phyloP scores from a whole-genome alignment of 768 basidiomycete genomes.

The Suillus subalutaceus region DNA sequence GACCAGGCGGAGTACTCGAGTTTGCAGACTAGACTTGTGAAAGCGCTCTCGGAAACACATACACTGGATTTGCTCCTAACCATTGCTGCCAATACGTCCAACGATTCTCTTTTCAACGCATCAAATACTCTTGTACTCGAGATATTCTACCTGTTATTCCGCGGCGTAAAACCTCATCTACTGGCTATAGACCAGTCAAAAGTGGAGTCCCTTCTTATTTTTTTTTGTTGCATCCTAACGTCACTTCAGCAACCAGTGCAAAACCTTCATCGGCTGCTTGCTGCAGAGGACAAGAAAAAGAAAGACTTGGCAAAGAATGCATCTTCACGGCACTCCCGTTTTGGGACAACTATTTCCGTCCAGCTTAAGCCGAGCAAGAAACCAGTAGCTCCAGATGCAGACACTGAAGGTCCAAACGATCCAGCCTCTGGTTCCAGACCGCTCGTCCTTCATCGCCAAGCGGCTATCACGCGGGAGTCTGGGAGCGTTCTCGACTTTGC shows the following conservation, averaged over 20 bases:
- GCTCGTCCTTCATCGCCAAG: conserved; percentile 85
- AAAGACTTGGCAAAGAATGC: conserved; percentile 55
- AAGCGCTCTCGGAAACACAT: conserved; percentile 68
- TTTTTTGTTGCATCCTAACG: conserved; percentile 18
- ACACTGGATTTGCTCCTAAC: conserved; percentile 81
- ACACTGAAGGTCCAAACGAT: conserved; percentile 17
- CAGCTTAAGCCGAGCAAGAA: conserved; percentile 64
- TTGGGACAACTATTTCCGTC: conserved; percentile 93
- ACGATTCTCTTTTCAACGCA: conserved; percentile 77
- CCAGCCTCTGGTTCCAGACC: conserved; percentile 42
- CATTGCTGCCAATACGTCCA: conserved; percentile 75
- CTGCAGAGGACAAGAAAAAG: conserved; percentile 70
- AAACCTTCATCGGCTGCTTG: conserved; percentile 75
- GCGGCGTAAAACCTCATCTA: conserved; percentile 70
- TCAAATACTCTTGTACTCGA: conserved; percentile 93
- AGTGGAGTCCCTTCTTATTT: conserved; percentile 39
- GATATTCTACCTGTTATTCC: conserved; percentile 88
- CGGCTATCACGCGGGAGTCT: conserved; percentile 71
- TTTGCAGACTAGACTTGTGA: conserved; percentile 78
- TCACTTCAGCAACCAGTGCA: conserved; percentile 62
- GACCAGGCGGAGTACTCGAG: conserved; percentile 80
- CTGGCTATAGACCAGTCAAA: conserved; percentile 64
- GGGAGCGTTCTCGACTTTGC: conserved; percentile 72
- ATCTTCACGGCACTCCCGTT: conserved; percentile 88
- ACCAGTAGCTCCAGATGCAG: conserved; percentile 21